Evolutionary conservation across 176 grass and related monocot genomes (phyloP), one percentile per base, ranked within the genome.

Genomic region (Dendrocalamus sinicus): DNA sequence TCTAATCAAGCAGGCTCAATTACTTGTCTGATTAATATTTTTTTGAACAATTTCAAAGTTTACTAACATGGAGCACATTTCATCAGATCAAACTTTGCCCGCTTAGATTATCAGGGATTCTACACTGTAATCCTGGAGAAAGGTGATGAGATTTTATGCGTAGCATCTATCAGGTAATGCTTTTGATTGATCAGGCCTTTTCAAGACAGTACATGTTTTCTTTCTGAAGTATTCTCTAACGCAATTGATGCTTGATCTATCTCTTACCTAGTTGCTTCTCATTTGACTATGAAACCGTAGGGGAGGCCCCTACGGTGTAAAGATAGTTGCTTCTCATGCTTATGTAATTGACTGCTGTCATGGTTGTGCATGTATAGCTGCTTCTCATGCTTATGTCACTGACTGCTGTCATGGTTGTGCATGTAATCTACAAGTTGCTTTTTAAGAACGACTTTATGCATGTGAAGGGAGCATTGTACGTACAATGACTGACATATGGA

Each of bases 91-190:
- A 92, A 90, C 32, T 95, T 95, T 57, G 67, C 86, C 48, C 93
- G 91, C 48, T 72, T 95, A 75, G 79, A 95, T 89, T 95, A 92
- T 81, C 90, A 81, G 46, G 88, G 88, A 82, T 95, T 95, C 75
- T 95, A 95, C 67, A 95, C 93, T 39, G 19, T 92, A 87, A 88
- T 89, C 37, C 59, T 95, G 86, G 91, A 92, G 81, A 95, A 92
- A 86, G 80, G 83, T 32, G 93, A 95, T 87, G 90, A 95, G 52
- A 83, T 95, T 68, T 35, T 92, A 39, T 92, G 88, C 23, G 86
- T 89, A 39, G 90, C 93, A 79, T 89, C 77, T 58, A 81, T 95
- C 86, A 95, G 93, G 93, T 95, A 90, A 58, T 3, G 22, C 43
- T n/a, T 79, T 72, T 87, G 66, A 70, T 59, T 71, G 22, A 52